Evolutionary conservation across 306 rosid genomes (phyloP).

Genomic region (Coriaria nepalensis): DNA sequence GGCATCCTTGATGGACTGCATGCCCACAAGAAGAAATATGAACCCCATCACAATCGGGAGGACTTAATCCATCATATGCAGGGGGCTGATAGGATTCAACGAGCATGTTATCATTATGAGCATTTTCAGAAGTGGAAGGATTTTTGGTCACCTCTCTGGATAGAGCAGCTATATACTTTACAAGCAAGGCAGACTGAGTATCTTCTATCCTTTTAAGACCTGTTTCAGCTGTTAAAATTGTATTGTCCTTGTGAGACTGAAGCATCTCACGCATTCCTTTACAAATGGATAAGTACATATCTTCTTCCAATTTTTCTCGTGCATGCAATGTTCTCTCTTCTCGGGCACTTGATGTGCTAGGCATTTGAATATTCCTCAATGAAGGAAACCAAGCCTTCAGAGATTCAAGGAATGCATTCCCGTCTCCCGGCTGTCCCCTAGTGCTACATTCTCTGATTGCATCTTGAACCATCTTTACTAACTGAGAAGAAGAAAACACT

Average conservation of each 20-base stretch:
- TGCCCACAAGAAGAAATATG: conserved; percentile 96
- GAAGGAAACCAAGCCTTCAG: conserved; percentile 46
- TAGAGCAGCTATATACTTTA: conserved; percentile 56
- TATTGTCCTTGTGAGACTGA: conserved; percentile 23
- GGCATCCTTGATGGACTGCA: conserved; percentile 94
- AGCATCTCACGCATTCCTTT: conserved; percentile 32
- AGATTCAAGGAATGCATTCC: conserved; percentile 29
- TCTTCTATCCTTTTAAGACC: conserved; percentile 22
- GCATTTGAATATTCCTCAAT: conserved; percentile 35
- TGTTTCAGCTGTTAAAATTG: conserved; percentile 21
- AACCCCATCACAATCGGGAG: conserved; percentile 72
- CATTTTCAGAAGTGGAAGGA: conserved; percentile 43
- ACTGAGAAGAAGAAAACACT: conserved; percentile 30
- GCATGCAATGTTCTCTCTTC: conserved; percentile 21
- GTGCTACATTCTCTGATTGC: conserved; percentile 38
- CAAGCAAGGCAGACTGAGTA: conserved; percentile 45
- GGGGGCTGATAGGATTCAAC: conserved; percentile 33
- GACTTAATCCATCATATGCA: conserved; percentile 60
- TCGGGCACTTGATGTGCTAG: conserved; percentile 24
- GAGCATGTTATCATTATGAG: conserved; percentile 26
- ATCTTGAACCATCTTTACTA: conserved; percentile 35
- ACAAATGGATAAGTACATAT: conserved; percentile 35
- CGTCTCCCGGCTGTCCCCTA: conserved; percentile 51
- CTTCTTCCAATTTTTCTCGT: conserved; percentile 61
- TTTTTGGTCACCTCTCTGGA: conserved; percentile 34